These are phyloP conservation scores for Lecanoromycetidae sp. DNA, from an alignment of 2,329 filamentous ascomycete genomes.

Conservation along the genomic window DNA sequence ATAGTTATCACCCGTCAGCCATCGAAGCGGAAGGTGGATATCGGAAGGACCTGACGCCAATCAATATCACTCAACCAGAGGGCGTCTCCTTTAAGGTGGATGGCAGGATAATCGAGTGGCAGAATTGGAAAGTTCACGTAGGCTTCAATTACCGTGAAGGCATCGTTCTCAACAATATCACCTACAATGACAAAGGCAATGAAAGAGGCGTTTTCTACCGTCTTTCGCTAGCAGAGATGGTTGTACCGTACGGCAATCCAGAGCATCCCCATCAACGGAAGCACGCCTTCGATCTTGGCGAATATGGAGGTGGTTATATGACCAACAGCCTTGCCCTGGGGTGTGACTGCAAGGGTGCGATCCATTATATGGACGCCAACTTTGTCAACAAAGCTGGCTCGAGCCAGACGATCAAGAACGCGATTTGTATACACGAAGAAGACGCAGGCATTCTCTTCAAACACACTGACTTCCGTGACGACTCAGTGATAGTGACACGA, in stretches of 20 bases:
- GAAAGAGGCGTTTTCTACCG: slow-evolving; percentile 75
- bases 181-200: slow-evolving; percentile 71
- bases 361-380: slow-evolving; percentile 81
- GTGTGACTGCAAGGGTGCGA: slow-evolving; percentile 79
- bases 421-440: slow-evolving; percentile 91
- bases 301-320: slow-evolving; percentile 75
- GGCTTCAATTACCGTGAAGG: slow-evolving; percentile 94
- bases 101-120: slow-evolving; percentile 68
- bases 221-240: slow-evolving; percentile 84
- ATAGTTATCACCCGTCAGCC: slow-evolving; percentile 67
- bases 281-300: slow-evolving; percentile 68
- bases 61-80: slow-evolving; percentile 77
- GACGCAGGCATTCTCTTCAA: slow-evolving; percentile 88
- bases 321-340: slow-evolving; percentile 64
- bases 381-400: slow-evolving; percentile 68
- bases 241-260: slow-evolving; percentile 76
- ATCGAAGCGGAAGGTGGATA: slow-evolving; percentile 66
- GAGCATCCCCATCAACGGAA: slow-evolving; percentile 71
- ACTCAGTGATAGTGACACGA: slow-evolving; percentile 73
- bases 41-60: slow-evolving; percentile 67
- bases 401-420: slow-evolving; percentile 78
- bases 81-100: slow-evolving; percentile 75
- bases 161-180: slow-evolving; percentile 80
- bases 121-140: slow-evolving; percentile 86
- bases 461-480: slow-evolving; percentile 85